Percentiles rank a stretch among this genome's conserved stretches.
phyloP scores from a whole-genome alignment of 2,329 filamentous ascomycete species.

The Neodidymelliopsis sp. region DNA sequence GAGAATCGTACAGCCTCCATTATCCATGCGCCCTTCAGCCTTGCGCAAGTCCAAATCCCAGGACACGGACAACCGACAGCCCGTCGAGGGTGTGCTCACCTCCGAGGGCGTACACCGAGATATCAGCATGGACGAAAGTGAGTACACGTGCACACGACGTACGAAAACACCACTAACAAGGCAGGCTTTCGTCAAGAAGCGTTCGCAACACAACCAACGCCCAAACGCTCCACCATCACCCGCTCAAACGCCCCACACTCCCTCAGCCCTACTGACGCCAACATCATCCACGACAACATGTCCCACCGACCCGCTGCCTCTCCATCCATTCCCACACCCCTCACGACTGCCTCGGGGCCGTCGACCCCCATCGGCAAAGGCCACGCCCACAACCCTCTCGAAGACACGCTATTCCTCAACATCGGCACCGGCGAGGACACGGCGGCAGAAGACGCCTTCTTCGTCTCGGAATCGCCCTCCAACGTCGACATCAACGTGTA shows the following conservation, averaged over 20 bases:
- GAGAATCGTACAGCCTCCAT: constrained; percentile 65
- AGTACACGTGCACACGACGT: not conserved
- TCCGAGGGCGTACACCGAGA: constrained; percentile 63
- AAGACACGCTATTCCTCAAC: constrained; percentile 74
- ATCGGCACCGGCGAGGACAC: constrained; percentile 71
- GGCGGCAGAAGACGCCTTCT: constrained; percentile 44
- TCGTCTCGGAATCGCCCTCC: constrained; percentile 84
- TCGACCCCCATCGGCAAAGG: constrained; percentile 55
- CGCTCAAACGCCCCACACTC: constrained; percentile 29
- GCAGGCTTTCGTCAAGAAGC: constrained; percentile 18
- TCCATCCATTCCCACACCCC: constrained; percentile 31
- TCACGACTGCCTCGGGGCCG: constrained; percentile 28
- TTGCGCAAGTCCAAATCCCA: constrained; percentile 58
- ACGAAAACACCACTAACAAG: not conserved
- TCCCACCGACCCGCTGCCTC: constrained; percentile 40
- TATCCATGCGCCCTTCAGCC: constrained; percentile 56
- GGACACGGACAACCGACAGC: constrained; percentile 59
- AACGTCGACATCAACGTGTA: constrained; percentile 88
- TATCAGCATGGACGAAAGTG: constrained; percentile 44
- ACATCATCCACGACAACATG: constrained; percentile 41
- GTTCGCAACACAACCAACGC: constrained; percentile 8
- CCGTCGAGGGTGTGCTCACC: constrained; percentile 59
- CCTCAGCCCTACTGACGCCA: constrained; percentile 31
- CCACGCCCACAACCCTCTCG: constrained; percentile 69
- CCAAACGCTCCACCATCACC: constrained; percentile 17